Conservation (phyloP, 1,284 basidiomycete species). For the Tylopilus orsonianus region DNA sequence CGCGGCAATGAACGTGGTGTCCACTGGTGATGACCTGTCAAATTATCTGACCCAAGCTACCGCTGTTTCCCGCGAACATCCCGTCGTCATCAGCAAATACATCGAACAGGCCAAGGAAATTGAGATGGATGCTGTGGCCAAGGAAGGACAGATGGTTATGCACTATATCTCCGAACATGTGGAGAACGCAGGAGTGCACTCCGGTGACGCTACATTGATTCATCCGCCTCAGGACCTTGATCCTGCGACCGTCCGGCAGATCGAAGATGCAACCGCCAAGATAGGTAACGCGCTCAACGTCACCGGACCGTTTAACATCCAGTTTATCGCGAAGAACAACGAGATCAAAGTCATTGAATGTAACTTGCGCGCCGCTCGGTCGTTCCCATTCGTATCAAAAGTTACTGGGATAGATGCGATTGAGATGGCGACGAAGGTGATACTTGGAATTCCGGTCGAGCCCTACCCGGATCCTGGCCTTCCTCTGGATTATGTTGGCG, state of each 20-base stretch:
- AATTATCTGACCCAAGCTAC: conserved; percentile 96
- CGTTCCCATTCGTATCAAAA: conserved; percentile 99
- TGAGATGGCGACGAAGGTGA: conserved; percentile 98
- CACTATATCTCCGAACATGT: conserved; percentile 99
- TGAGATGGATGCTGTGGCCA: conserved; percentile 98
- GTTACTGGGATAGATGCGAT: conserved; percentile 97
- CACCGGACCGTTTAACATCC: conserved; percentile 98
- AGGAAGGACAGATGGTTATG: conserved; percentile 97
- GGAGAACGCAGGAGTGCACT: conserved; percentile 92
- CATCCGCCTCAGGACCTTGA: conserved; percentile 98
- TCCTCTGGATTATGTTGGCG: conserved; percentile 92
- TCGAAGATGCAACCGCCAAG: conserved; percentile 95
- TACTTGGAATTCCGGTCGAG: conserved; percentile 88
- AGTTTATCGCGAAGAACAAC: conserved; percentile 99
- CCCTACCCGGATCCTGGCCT: conserved; percentile 88
- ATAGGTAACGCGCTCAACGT: conserved; percentile 98
- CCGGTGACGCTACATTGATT: conserved; percentile 91
- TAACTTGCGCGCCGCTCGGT: conserved; percentile 95
- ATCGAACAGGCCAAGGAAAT: conserved; percentile 99
- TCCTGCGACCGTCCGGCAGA: conserved; percentile 92
- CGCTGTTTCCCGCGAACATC: conserved; percentile 95
- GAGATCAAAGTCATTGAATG: conserved; percentile 99
- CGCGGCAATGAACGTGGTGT: conserved; percentile 99
- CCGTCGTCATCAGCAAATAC: conserved; percentile 98
- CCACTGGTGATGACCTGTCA: conserved; percentile 86